phyloP scores from a whole-genome alignment of 805 yeast genomes.

The Candida pini region DNA sequence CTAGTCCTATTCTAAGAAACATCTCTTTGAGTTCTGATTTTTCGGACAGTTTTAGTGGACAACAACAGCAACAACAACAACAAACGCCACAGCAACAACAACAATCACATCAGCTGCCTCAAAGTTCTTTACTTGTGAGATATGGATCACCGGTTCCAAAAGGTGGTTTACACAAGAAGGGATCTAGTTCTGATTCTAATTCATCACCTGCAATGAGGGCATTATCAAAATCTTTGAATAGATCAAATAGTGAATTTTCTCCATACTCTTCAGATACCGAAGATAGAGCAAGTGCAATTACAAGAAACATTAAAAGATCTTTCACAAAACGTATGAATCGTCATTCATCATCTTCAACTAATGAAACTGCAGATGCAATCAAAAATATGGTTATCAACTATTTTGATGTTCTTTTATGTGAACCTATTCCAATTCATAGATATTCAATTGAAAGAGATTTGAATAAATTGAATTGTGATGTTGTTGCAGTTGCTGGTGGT shows the following conservation, averaged over 20 bases:
- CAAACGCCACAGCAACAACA: not conserved
- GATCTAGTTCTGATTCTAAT: constrained; percentile 5
- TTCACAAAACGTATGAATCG: constrained; percentile 34
- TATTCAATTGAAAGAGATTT: constrained; percentile 59
- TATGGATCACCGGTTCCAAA: constrained; percentile 15
- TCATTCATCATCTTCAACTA: constrained; percentile 18
- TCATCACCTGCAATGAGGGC: constrained; percentile 23
- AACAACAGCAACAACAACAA: constrained; percentile 3
- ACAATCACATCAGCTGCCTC: constrained; percentile 2
- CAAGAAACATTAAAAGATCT: constrained; percentile 49
- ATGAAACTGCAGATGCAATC: constrained; percentile 12
- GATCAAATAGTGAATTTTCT: constrained; percentile 28
- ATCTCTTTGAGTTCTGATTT: constrained; percentile 30
- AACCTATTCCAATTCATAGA: constrained; percentile 78
- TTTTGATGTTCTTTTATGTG: constrained; percentile 75
- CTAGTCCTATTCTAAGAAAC: constrained; percentile 25
- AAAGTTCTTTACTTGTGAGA: constrained; percentile 5
- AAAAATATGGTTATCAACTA: constrained; percentile 16
- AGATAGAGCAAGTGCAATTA: constrained; percentile 48
- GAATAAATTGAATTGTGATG: constrained; percentile 71
- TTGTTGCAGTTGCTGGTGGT: constrained; percentile 70
- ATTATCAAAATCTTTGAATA: constrained; percentile 17
- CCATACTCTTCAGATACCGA: constrained; percentile 70
- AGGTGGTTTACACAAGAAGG: constrained; percentile 4
- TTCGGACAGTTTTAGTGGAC: constrained; percentile 29